Evolutionary conservation across 73 alveolate species (phyloP).

Genomic region (Tetrahymena thermophila): DNA sequence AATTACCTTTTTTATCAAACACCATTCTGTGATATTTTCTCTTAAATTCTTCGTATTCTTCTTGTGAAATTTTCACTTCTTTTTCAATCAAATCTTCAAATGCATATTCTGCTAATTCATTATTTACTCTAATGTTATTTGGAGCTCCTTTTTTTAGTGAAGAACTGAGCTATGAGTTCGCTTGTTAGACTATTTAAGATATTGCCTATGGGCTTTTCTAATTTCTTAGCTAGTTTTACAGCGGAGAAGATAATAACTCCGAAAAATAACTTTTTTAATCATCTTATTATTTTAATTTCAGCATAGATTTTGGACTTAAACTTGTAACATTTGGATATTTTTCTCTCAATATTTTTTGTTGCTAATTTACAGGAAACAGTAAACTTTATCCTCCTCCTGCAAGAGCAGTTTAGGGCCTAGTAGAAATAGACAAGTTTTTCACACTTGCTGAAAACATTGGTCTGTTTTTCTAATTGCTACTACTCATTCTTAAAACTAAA

Average conservation of each 20-base stretch:
- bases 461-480: background rate
- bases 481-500: background rate
- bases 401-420: background rate
- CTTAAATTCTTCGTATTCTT: background rate
- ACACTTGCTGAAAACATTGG: background rate
- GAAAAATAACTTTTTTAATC: background rate
- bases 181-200: background rate
- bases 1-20: background rate
- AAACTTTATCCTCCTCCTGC: background rate
- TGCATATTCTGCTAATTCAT: background rate
- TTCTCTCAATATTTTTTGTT: background rate
- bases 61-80: background rate
- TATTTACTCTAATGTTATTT: background rate
- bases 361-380: background rate
- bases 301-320: background rate
- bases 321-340: background rate
- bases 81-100: background rate
- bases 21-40: background rate
- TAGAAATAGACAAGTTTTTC: background rate
- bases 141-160: background rate
- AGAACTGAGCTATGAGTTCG: background rate
- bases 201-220: background rate
- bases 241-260: background rate
- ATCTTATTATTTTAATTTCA: background rate
- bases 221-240: background rate